These are phyloP conservation scores for Lactarius sp. DNA, from an alignment of 768 basidiomycete genomes.

Conservation along the genomic window DNA sequence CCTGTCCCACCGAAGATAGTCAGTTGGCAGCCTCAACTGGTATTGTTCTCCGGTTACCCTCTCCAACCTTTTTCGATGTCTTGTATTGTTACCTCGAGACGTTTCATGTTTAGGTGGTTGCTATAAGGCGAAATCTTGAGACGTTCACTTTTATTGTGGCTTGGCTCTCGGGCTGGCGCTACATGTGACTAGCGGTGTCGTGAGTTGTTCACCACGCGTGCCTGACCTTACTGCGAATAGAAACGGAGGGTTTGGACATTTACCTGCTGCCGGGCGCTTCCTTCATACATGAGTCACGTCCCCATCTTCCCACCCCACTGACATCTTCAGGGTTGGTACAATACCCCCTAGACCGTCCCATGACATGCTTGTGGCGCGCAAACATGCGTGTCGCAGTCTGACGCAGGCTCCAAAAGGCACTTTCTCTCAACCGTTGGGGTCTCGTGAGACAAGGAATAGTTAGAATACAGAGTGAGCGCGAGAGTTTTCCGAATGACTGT, in stretches of 20 bases:
- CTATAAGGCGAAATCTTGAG: not conserved
- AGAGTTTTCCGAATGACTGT: not conserved
- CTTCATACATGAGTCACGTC: not conserved
- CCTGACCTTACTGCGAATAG: constrained; percentile 6
- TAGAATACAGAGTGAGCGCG: not conserved
- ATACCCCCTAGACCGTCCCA: not conserved
- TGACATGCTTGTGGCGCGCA: not conserved
- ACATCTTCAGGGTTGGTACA: not conserved
- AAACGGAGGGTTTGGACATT: not conserved
- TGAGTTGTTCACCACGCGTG: not conserved
- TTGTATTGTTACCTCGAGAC: not conserved
- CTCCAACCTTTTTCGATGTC: not conserved
- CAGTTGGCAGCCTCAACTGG: not conserved
- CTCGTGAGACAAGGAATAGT: not conserved
- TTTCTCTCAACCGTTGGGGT: not conserved
- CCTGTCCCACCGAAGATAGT: not conserved
- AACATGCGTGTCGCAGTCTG: too few species aligned
- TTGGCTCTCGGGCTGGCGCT: not conserved
- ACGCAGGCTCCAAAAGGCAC: not conserved
- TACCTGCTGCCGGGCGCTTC: not conserved
- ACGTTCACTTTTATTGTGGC: not conserved
- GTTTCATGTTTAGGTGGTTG: not conserved
- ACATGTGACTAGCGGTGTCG: constrained; percentile 1
- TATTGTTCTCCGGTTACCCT: not conserved
- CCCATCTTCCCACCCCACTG: too few species aligned